These are phyloP conservation scores for Climacium dendroides DNA, from an alignment of 225 moss, liverwort and hornwort species.

Conservation along the genomic window DNA sequence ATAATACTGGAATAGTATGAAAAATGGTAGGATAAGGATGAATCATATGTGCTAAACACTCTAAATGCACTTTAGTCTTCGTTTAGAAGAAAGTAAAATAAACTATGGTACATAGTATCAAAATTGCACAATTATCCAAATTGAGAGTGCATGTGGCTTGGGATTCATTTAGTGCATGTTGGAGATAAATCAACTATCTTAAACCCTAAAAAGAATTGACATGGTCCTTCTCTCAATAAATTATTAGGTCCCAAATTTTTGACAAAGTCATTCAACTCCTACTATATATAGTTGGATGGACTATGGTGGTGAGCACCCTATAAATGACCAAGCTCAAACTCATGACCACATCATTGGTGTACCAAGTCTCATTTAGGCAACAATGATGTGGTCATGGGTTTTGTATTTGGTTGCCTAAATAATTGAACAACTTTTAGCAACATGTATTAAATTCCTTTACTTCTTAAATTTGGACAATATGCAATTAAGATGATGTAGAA, in stretches of 20 bases:
- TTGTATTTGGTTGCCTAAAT: rapidly evolving
- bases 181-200: not conserved
- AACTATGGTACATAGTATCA: no score
- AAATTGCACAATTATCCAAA: no score
- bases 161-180: no score
- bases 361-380: no score
- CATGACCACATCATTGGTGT: not conserved
- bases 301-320: rapidly evolving
- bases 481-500: not conserved
- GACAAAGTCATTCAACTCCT: not conserved
- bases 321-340: rapidly evolving
- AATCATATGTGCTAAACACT: not conserved
- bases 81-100: no score
- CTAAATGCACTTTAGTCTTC: no score
- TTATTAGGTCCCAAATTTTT: rapidly evolving
- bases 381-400: no score
- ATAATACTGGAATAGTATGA: not conserved
- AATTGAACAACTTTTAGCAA: not conserved
- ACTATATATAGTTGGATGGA: not conserved
- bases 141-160: no score
- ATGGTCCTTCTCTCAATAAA: rapidly evolving
- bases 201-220: rapidly evolving
- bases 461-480: not conserved
- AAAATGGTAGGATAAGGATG: not conserved
- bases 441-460: rapidly evolving